Evolutionary conservation across 768 basidiomycete species (phyloP).

Genomic region (Dictyophora rubrovolvata): DNA sequence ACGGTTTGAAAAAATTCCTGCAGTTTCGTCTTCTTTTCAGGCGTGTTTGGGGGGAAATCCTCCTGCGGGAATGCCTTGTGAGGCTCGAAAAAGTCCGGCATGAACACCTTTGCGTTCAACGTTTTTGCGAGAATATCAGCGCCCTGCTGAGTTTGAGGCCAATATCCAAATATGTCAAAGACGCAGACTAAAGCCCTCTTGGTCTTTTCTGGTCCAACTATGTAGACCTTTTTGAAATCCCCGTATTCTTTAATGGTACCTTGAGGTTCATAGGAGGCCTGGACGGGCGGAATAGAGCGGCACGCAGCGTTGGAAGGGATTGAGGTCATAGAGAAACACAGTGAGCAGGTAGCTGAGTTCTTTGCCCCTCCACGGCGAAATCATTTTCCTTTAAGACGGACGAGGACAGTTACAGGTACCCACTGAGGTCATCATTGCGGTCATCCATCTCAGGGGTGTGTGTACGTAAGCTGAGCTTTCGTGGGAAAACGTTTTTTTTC

Average conservation of each 20-base stretch:
- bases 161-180: slow-evolving; percentile 59
- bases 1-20: slow-evolving; percentile 49
- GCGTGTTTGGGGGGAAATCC: slow-evolving; percentile 44
- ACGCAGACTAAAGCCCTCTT: slow-evolving; percentile 46
- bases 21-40: slow-evolving; percentile 39
- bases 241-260: slow-evolving; percentile 38
- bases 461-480: not conserved
- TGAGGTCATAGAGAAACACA: not conserved
- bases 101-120: slow-evolving; percentile 45
- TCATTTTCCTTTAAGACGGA: too few relatives aligned
- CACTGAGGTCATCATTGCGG: not conserved
- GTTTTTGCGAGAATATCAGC: slow-evolving; percentile 50
- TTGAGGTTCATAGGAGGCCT: slow-evolving; percentile 42
- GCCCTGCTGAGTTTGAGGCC: slow-evolving; percentile 55
- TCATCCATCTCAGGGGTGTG: not conserved
- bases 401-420: too few relatives aligned
- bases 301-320: slow-evolving; percentile 30
- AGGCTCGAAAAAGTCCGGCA: slow-evolving; percentile 60
- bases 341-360: too few relatives aligned
- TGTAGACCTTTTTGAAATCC: slow-evolving; percentile 31
- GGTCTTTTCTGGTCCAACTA: slow-evolving; percentile 32
- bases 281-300: slow-evolving; percentile 46
- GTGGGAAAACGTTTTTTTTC: not conserved
- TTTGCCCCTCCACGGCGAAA: too few relatives aligned
- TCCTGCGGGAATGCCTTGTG: slow-evolving; percentile 37